Percentiles rank a stretch among this genome's conserved stretches.
Conservation (phyloP, 1,139 yeast genomes). For the Taphrina wiesneri region DNA sequence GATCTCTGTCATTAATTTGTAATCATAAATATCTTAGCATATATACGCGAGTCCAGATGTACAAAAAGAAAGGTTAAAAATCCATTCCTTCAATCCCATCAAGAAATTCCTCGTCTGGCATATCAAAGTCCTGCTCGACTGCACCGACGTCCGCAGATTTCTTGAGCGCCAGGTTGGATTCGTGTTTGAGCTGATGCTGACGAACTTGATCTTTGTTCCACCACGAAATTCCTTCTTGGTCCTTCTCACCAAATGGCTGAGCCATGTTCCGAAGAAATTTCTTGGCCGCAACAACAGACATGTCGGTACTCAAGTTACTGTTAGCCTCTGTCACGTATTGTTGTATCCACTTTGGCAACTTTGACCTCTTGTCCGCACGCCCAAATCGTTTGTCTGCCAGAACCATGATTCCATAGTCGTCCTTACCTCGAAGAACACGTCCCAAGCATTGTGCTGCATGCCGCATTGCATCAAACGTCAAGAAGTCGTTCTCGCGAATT, state of each 20-base stretch:
- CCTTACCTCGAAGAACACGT: slow-evolving; percentile 93
- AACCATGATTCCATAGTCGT: slow-evolving; percentile 98
- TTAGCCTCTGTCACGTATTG: slow-evolving; percentile 92
- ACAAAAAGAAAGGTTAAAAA: background rate
- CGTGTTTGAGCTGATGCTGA: slow-evolving; percentile 18
- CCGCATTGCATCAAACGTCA: slow-evolving; percentile 98
- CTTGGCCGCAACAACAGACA: slow-evolving; percentile 94
- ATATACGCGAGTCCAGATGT: background rate
- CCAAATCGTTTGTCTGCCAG: slow-evolving; percentile 86
- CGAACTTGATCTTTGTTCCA: slow-evolving; percentile 55
- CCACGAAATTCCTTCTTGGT: slow-evolving; percentile 91
- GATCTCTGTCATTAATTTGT: background rate
- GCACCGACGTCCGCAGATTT: background rate
- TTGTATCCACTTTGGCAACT: slow-evolving; percentile 94
- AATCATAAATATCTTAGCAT: background rate
- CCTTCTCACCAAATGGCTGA: slow-evolving; percentile 86
- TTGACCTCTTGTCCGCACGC: slow-evolving; percentile 69
- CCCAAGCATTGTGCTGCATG: slow-evolving; percentile 99
- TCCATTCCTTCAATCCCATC: slow-evolving; percentile 19
- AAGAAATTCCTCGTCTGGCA: slow-evolving; percentile 16
- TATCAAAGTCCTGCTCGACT: slow-evolving; percentile 4
- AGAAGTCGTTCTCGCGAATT: slow-evolving; percentile 87
- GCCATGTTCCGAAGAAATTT: slow-evolving; percentile 90
- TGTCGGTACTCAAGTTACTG: slow-evolving; percentile 87
- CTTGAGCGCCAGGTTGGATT: background rate